Conservation (phyloP, 768 basidiomycete species). For the Amanita rubescens region DNA sequence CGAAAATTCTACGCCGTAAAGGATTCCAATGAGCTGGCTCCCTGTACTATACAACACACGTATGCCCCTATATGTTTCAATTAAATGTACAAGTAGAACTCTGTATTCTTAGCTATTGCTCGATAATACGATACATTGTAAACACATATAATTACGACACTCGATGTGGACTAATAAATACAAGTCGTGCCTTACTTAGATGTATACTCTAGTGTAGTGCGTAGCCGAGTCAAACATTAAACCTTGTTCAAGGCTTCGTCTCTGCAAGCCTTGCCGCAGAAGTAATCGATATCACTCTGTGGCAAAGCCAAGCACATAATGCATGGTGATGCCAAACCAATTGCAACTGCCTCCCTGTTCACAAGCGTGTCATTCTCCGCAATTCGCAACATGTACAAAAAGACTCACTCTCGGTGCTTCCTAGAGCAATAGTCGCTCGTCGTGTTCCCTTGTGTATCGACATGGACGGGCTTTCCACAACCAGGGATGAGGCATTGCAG, state of each 20-base stretch:
- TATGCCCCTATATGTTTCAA: not conserved
- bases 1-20: not conserved
- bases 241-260: constrained; percentile 53
- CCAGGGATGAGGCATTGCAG: constrained; percentile 46
- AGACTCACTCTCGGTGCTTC: constrained; percentile 55
- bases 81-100: not conserved
- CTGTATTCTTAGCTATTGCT: not conserved
- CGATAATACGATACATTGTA: not conserved
- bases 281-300: constrained; percentile 54
- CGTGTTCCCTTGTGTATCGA: constrained; percentile 44
- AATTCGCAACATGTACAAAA: constrained; percentile 4
- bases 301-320: constrained; percentile 60
- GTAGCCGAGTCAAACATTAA: not conserved
- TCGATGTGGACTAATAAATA: not conserved
- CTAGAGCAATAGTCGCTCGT: constrained; percentile 51
- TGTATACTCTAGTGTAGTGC: too few relatives aligned
- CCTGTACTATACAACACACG: too few relatives aligned
- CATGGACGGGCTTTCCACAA: constrained; percentile 49
- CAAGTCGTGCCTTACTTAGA: too few relatives aligned
- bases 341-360: constrained; percentile 48
- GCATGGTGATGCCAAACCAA: constrained; percentile 45
- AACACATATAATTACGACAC: not conserved
- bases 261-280: constrained; percentile 51
- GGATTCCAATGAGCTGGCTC: not conserved
- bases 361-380: not conserved